phyloP scores from a whole-genome alignment of 2,329 filamentous ascomycete species.

The Penicillium oxalicum region DNA sequence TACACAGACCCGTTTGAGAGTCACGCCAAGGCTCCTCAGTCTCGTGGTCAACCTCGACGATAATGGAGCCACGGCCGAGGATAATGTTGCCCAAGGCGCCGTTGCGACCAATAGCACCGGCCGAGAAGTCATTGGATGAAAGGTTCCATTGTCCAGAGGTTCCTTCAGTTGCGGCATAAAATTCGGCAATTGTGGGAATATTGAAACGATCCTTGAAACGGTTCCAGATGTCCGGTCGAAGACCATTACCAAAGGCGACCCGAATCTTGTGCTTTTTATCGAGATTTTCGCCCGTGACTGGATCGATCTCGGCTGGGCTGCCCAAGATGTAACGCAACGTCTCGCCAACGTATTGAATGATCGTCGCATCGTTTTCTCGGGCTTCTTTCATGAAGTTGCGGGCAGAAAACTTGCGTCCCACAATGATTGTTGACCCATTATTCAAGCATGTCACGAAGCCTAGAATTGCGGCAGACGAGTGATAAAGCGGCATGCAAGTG shows the following conservation, averaged over 20 bases:
- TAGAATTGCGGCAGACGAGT: slow-evolving; percentile 69
- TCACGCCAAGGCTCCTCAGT: slow-evolving; percentile 64
- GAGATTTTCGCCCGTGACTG: slow-evolving; percentile 58
- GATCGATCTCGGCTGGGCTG: slow-evolving; percentile 56
- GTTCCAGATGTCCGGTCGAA: slow-evolving; percentile 81
- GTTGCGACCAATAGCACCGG: slow-evolving; percentile 71
- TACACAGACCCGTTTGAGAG: slow-evolving; percentile 63
- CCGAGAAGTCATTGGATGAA: slow-evolving; percentile 63
- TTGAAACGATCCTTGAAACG: slow-evolving; percentile 75
- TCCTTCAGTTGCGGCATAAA: slow-evolving; percentile 75
- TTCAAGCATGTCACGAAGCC: slow-evolving; percentile 59
- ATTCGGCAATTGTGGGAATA: slow-evolving; percentile 67
- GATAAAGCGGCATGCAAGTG: slow-evolving; percentile 84
- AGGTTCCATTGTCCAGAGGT: slow-evolving; percentile 65
- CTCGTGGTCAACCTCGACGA: slow-evolving; percentile 67
- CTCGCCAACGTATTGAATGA: slow-evolving; percentile 84
- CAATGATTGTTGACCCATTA: slow-evolving; percentile 59
- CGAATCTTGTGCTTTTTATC: slow-evolving; percentile 70
- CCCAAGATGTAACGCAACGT: slow-evolving; percentile 76
- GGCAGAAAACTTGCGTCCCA: slow-evolving; percentile 74
- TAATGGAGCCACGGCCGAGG: slow-evolving; percentile 46
- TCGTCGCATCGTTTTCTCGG: slow-evolving; percentile 62
- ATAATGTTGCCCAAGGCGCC: slow-evolving; percentile 57
- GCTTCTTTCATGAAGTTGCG: slow-evolving; percentile 71
- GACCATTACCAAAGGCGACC: slow-evolving; percentile 74